Conservation (phyloP, 331 rosid species). For the Pyracantha coccinea region DNA sequence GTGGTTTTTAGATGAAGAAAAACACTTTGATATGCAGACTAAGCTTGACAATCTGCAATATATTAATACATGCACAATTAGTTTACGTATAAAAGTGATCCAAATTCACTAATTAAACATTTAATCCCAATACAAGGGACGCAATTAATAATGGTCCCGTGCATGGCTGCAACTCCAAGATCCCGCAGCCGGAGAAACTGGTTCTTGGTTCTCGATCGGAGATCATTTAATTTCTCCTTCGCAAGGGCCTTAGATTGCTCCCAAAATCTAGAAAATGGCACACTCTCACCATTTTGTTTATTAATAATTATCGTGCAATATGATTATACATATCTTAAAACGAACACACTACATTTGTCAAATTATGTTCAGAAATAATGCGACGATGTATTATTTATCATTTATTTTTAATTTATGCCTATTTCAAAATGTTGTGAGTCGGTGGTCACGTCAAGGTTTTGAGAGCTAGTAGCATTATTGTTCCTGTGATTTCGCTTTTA, state of each 20-base stretch:
- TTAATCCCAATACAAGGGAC: background rate
- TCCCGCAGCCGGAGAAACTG: conserved; percentile 4
- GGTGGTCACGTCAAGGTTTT: too few relatives aligned
- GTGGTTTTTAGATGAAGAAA: background rate
- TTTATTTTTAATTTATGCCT: too few relatives aligned
- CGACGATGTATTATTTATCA: too few relatives aligned
- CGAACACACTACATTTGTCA: too few relatives aligned
- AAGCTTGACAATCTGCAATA: background rate
- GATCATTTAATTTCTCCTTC: background rate
- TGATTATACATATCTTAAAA: too few relatives aligned
- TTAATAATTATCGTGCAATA: background rate
- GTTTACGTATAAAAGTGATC: background rate
- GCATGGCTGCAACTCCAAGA: background rate
- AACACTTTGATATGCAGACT: background rate
- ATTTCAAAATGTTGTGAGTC: too few relatives aligned
- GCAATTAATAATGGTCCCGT: background rate
- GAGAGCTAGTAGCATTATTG: too few relatives aligned
- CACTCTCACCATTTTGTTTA: background rate
- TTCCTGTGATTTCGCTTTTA: too few relatives aligned
- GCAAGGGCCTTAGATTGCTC: background rate
- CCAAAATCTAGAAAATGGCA: background rate
- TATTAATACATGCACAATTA: background rate
- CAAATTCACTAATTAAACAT: background rate
- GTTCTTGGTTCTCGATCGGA: background rate
- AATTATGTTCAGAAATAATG: too few relatives aligned